Evolutionary conservation across 2,329 filamentous ascomycete species (phyloP), one percentile per base, ranked within the genome.

Genomic region (Alternaria triticina): DNA sequence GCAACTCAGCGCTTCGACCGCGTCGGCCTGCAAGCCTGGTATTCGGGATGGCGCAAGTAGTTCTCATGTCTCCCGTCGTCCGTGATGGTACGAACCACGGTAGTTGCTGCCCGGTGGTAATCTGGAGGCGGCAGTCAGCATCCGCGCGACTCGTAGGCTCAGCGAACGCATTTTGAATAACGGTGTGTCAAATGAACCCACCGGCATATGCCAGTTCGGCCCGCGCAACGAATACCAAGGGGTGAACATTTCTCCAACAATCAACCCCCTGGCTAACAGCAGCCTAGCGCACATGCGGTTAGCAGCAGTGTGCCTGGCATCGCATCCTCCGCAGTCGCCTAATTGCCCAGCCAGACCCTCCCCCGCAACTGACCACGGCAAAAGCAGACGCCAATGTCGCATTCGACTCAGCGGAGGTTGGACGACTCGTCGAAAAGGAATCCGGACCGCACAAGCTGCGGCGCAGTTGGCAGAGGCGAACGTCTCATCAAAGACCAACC

Each of bases 321-420:
- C 57, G 49, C 57, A 66, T 72, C 66, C 70, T 70, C 68, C 70
- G 68, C 64, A 67, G 65, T 64, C 50, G 64, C 59, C 66, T 65
- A 70, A 62, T 55, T 28, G 47, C 56, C 54, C 57, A 57, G 27
- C 30, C 50, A 27, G 49, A 52, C 49, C 20, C 30, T 62, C 55
- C 69, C 70, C 70, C 68, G 57, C 67, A 66, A 62, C 12, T 17
- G 52, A 52, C n/a, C 47, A 51, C 55, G 30, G 58, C 40, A 62
- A 64, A 65, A 55, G 64, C 51, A 57, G 64, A 46, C 45, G 30
- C 49, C 36, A 58, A 33, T 30, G 51, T 47, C 13, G 43, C 28
- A 47, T 54, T 46, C 13, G 40, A 36, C 44, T 51, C 23, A 44
- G 44, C 54, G 52, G 36, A n/a, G n/a, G 43, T 33, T 49, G 44